Evolutionary conservation across 495 filamentous ascomycete species (phyloP), one percentile per base, ranked within the genome.

Genomic region (Penicillium malachiteum): DNA sequence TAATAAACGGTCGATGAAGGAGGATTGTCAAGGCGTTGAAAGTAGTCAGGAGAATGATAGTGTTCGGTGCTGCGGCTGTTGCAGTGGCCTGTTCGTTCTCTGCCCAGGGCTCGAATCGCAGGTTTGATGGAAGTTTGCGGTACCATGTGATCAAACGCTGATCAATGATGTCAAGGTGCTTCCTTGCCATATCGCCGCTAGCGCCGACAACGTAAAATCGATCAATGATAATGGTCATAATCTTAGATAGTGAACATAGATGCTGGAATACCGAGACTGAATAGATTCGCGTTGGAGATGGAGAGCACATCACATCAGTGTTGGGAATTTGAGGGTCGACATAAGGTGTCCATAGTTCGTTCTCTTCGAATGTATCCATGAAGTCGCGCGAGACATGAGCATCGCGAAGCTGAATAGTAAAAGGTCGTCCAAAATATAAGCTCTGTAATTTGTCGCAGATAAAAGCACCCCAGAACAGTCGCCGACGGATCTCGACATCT

Each of bases 381-480:
- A 72, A 59, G 3, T 58, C 51, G 12, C 53, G 48, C 0, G 65
- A 57, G 10, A 72, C 66, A 7, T 60, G 55, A 3, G 57, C 44
- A 32, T 74, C 69, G 2, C 34, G 37, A 0, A 60, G 43, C 17
- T 56, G 55, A 7, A 74, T 48, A 11, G 49, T 44, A 11, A 42
- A 44, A 1, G 69, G 71, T 1, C 70, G 57, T 0, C 70, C 71
- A 8, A 69, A 60, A 17, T 75, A 72, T 5, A 77, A 57, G 17
- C 53, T 59, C 52, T 77, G 73, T 6, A 71, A 39, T 38, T 71
- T 72, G 31, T 77, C 73, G 12, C 55, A 54, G 10, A 75, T 60
- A 48, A 72, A 73, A 1, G 72, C 72, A 6, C 69, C 71, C 73
- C 73, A 76, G 55, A 70, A 75, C 0, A 76, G 58, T 4, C 71